Conservation (phyloP, 371 early-diverging fungal species). For the Zopfochytrium polystomum region DNA sequence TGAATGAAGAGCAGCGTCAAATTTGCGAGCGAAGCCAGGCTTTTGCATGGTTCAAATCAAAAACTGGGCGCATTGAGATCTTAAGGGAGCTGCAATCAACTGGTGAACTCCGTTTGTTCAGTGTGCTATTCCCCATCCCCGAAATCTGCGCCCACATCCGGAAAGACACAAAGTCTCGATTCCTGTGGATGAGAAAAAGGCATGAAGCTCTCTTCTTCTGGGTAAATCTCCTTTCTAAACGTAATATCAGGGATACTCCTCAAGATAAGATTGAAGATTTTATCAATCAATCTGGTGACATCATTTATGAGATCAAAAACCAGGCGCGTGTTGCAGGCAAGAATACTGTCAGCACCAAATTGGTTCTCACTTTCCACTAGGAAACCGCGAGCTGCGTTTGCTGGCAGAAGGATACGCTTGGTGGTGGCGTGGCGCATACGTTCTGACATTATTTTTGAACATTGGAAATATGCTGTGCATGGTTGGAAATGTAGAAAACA, state of each 20-base stretch:
- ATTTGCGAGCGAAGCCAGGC: conserved; percentile 39
- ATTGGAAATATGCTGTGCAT: conserved; percentile 31
- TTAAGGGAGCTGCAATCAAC: conserved; percentile 44
- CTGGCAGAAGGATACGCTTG: conserved; percentile 46
- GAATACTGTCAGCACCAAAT: not conserved
- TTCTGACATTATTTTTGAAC: conserved; percentile 44
- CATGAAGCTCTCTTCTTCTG: not conserved
- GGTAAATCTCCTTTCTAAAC: not conserved
- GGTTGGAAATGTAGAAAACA: conserved; percentile 1
- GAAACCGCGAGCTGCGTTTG: conserved; percentile 15
- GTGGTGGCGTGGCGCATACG: conserved; percentile 56
- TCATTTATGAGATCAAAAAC: conserved; percentile 55
- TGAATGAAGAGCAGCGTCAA: conserved; percentile 12
- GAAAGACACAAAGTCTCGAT: conserved; percentile 49
- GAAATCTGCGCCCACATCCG: conserved; percentile 53
- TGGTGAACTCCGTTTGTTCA: conserved; percentile 42
- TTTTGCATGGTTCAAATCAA: conserved; percentile 47
- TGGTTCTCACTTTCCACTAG: conserved; percentile 1
- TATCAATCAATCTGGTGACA: conserved; percentile 50
- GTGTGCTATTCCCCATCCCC: conserved; percentile 53
- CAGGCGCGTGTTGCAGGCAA: conserved; percentile 50
- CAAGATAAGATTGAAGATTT: conserved; percentile 56
- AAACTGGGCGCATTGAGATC: conserved; percentile 58
- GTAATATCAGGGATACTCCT: conserved; percentile 41
- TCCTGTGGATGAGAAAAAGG: conserved; percentile 45